Evolutionary conservation across 108 stramenopile species (phyloP), one percentile per base, ranked within the genome.

Genomic region (Nitzschia palea): DNA sequence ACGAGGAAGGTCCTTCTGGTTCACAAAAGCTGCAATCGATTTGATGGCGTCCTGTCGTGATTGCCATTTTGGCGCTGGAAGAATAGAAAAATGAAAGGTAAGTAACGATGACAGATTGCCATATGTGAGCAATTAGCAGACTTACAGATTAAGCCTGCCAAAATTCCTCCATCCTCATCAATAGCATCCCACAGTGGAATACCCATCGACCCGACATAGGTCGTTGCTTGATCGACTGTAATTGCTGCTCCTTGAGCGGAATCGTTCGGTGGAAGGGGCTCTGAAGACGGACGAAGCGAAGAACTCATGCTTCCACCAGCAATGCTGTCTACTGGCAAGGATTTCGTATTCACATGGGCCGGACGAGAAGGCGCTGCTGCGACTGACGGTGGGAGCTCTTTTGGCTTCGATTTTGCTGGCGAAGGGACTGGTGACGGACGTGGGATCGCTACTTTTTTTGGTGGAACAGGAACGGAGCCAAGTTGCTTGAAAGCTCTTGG

Each of bases 401-500:
- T 6, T 51, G 48, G 48, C 28, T 32, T 28, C 5, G 29, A 3
- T 20, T 55, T 55, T 23, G 29, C 54, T 8, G 54, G 54, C n/a
- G 54, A 55, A 28, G 54, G 4, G 5, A 27, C 29, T 12, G 54
- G 54, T 3, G 29, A 31, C 54, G 54, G 29, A 9, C 10, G 6
- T 55, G 27, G 6, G 4, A 32, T 29, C 22, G 27, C 17, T 4
- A 27, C n/a, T 5, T 10, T 8, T 48, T 20, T 48, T 10, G 47
- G 47, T 55, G 54, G 26, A 28, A 9, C 54, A 55, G 31, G 14
- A 35, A n/a, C 54, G 20, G 27, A 29, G 9, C 30, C 35, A 6
- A 95, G 70, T n/a, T 81, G 47, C 67, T 92, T 91, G 76, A 67
- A 89, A 2, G 82, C 91, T 48, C 94, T 52, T 8, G 91, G 78